Conservation (phyloP, 306 rosid species). For the Mimosa bimucronata region DNA sequence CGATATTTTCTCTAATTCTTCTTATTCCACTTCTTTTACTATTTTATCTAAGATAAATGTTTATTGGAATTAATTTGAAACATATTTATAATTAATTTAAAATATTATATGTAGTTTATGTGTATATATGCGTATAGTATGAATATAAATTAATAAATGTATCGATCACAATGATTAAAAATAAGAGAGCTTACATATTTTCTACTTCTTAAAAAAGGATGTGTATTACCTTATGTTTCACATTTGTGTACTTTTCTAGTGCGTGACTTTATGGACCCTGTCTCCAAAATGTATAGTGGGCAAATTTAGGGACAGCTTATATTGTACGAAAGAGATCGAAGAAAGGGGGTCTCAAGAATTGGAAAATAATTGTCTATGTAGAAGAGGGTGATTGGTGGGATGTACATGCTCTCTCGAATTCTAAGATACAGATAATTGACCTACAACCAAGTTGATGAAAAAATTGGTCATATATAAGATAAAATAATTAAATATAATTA, state of each 20-base stretch:
- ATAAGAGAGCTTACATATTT: not conserved
- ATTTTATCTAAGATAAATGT: not conserved
- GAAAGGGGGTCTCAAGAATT: not conserved
- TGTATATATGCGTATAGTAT: not conserved
- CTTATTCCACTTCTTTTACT: not conserved
- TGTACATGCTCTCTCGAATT: no score
- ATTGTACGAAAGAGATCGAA: constrained; percentile 17
- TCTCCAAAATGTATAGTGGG: constrained; percentile 6
- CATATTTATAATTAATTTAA: not conserved
- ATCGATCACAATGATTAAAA: not conserved
- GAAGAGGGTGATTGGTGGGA: constrained; percentile 2
- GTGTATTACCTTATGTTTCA: not conserved
- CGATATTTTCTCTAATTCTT: not conserved
- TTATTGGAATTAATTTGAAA: not conserved
- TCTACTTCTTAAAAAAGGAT: not conserved
- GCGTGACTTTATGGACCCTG: not conserved
- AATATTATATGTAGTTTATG: not conserved
- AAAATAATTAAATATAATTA: no score
- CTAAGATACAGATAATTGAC: no score
- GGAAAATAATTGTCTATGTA: not conserved
- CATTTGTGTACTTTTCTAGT: not conserved
- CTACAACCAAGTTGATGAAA: no score
- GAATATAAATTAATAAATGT: not conserved
- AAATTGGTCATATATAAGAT: no score
- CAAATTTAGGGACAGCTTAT: constrained; percentile 34